These are phyloP conservation scores for Glomus cerebriforme DNA, from an alignment of 192 early-diverging fungal species.

Conservation along the genomic window DNA sequence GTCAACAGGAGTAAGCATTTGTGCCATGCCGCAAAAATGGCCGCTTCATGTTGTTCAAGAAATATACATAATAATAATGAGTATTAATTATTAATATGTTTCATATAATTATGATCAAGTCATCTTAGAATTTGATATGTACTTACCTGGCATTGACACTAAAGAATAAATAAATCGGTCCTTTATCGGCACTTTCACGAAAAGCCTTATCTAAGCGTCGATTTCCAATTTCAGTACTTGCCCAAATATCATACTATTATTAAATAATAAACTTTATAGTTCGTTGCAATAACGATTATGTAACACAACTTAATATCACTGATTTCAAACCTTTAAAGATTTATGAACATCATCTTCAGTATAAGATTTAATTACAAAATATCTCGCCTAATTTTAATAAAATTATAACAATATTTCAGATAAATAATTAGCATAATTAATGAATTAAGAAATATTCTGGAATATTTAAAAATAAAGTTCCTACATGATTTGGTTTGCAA, in stretches of 20 bases:
- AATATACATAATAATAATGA: neutral
- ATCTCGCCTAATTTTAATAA: conserved; percentile 49
- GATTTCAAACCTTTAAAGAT: conserved; percentile 29
- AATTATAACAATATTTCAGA: neutral
- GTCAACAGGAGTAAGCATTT: conserved; percentile 53
- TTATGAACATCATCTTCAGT: conserved; percentile 53
- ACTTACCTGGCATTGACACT: conserved; percentile 49
- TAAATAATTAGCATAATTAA: neutral
- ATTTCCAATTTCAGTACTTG: conserved; percentile 61
- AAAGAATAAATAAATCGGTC: conserved; percentile 55
- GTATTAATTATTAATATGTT: neutral
- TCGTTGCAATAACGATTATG: neutral
- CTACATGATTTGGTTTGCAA: conserved; percentile 26
- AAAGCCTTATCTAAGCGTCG: conserved; percentile 54
- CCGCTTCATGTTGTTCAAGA: conserved; percentile 34
- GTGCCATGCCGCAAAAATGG: conserved; percentile 59
- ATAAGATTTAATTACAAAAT: conserved; percentile 62
- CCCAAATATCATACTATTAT: conserved; percentile 52
- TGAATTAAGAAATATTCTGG: neutral
- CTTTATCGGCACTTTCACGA: conserved; percentile 31
- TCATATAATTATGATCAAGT: neutral
- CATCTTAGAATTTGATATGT: neutral
- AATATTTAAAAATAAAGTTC: neutral
- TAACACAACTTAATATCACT: neutral
- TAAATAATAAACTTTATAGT: neutral